Base-by-base conservation (phyloP, 768 basidiomycete species). In the Hemileccinum impolitum region DNA sequence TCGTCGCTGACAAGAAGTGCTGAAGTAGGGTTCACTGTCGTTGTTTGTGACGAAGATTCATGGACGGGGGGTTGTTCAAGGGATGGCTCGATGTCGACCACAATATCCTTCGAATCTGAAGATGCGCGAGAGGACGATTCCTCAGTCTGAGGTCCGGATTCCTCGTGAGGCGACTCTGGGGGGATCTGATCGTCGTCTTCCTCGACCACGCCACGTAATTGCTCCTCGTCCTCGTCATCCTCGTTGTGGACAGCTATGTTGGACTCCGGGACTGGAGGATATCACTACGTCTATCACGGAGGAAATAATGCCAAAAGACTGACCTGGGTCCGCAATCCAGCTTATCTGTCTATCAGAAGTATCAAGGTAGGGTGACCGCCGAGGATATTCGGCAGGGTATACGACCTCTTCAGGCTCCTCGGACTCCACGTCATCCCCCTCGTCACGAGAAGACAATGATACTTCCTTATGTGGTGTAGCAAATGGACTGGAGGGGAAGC, bases 251-350 rank as follows among this genome's bases (percentile, higher is more conserved):
- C 73, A 32, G 81, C 83, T 62, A 85, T 85, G 23, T 77, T 83
- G 45, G 78, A 76, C 60, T 84, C 81, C 38, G 78, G 78, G 19
- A 82, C 82, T 82, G 52, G 26, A 25, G 23, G 26, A 28, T 12
- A 41, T 64, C 14, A 57, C 44, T 10, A 48, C n/a, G 25, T 10
- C 18, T 39, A 53, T 57, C 40, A 45, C 30, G 31, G 37, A 42
- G 51, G n/a, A 35, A 30, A 26, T 2, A 42, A 39, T n/a, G 19
- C 30, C 39, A 51, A 52, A 52, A 28, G 25, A 60, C 80, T 57
- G 58, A 87, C 88, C 82, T 62, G 78, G 84, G 40, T 82, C 80
- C 36, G 85, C 87, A 32, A 87, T 72, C 88, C 88, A 91, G 59
- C 88, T 91, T 39, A 82, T 80, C 56, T 82, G 77, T 54, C 84